These are phyloP conservation scores for Pseudevernia furfuracea DNA, from an alignment of 495 filamentous ascomycete genomes.

Conservation along the genomic window DNA sequence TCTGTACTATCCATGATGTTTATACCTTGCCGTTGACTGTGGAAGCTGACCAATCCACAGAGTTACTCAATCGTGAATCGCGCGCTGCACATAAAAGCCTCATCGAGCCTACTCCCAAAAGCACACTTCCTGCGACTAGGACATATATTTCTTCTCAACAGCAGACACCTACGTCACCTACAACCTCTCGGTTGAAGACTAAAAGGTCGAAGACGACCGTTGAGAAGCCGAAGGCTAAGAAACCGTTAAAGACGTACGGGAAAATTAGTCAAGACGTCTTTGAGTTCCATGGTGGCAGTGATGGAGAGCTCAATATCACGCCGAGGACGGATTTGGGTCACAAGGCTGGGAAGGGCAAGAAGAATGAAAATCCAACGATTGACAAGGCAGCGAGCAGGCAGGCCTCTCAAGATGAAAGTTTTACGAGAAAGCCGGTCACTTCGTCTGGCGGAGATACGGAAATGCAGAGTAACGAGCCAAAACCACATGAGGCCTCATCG, in stretches of 20 bases:
- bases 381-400: background rate
- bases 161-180: slow-evolving; percentile 3
- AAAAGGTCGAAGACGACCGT: slow-evolving; percentile 17
- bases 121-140: slow-evolving; percentile 1
- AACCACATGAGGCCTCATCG: background rate
- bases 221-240: slow-evolving; percentile 13
- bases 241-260: slow-evolving; percentile 17
- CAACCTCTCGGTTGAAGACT: slow-evolving; percentile 5
- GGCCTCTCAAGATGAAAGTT: background rate
- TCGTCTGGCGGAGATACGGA: background rate
- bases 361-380: background rate
- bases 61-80: slow-evolving; percentile 23
- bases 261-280: slow-evolving; percentile 16
- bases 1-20: background rate
- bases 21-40: background rate
- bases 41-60: slow-evolving; percentile 5
- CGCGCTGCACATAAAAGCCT: slow-evolving; percentile 21
- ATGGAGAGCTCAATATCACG: slow-evolving; percentile 5
- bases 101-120: slow-evolving; percentile 21
- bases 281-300: slow-evolving; percentile 15
- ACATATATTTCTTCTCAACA: slow-evolving; percentile 4
- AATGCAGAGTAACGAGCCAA: background rate
- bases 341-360: background rate
- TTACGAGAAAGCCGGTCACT: background rate
- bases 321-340: background rate